Percentiles rank a stretch among this genome's conserved stretches.
phyloP scores from a whole-genome alignment of 176 grass and related monocot genomes.

The Carex cristatella region DNA sequence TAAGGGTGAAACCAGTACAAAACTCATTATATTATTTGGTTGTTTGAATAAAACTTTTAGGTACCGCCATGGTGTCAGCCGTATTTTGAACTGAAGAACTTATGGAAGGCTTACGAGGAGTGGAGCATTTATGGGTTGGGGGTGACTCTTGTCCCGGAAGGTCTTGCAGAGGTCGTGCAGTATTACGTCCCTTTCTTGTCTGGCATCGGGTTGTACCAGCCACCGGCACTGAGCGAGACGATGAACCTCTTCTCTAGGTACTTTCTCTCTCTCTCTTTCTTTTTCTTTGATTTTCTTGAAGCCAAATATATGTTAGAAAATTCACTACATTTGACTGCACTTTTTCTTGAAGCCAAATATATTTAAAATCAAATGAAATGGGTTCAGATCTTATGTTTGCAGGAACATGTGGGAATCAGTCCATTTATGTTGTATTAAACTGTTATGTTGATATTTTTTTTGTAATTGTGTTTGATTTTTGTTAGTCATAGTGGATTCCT shows the following conservation, averaged over 20 bases:
- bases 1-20: not conserved
- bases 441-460: not conserved
- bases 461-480: not conserved
- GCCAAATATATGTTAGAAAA: not conserved
- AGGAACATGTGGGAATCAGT: not conserved
- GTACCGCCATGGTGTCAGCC: not conserved
- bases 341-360: not conserved
- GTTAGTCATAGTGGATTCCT: not conserved
- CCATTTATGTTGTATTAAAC: not conserved
- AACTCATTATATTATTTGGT: not conserved
- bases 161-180: slow-evolving; percentile 33
- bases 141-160: slow-evolving; percentile 43
- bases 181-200: slow-evolving; percentile 70
- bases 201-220: slow-evolving; percentile 48
- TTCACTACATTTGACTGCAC: not conserved
- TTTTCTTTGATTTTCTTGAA: not conserved
- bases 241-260: not conserved
- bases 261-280: not conserved
- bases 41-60: not conserved
- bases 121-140: slow-evolving; percentile 46
- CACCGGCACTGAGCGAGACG: slow-evolving; percentile 22
- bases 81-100: not conserved
- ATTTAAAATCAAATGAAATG: not conserved
- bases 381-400: not conserved
- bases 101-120: slow-evolving; percentile 51